Evolutionary conservation across 2,329 filamentous ascomycete genomes (phyloP).

Genomic region (Microdochium nivale): DNA sequence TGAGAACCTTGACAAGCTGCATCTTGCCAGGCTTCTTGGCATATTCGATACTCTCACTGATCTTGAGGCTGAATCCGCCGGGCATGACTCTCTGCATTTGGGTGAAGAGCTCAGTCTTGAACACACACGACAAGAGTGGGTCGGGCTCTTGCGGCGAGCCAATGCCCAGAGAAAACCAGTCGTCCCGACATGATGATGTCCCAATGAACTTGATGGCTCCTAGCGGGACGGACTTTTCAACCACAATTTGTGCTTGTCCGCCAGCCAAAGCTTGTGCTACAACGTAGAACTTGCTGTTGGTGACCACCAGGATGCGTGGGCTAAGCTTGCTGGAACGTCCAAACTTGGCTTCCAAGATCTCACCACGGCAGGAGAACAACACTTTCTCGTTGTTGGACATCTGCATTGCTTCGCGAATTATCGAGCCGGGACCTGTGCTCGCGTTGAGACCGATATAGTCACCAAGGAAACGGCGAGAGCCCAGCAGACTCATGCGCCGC

Average conservation of each 20-base stretch:
- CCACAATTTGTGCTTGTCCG: slow-evolving; percentile 68
- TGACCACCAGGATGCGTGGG: slow-evolving; percentile 76
- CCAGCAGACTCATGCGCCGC: slow-evolving; percentile 80
- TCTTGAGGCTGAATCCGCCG: slow-evolving; percentile 72
- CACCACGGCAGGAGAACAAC: slow-evolving; percentile 85
- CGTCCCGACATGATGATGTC: slow-evolving; percentile 73
- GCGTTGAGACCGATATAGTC: slow-evolving; percentile 91
- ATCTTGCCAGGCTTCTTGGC: slow-evolving; percentile 96
- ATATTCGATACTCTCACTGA: slow-evolving; percentile 82
- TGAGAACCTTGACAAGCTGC: slow-evolving; percentile 79
- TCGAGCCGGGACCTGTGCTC: slow-evolving; percentile 66
- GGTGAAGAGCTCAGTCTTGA: slow-evolving; percentile 97
- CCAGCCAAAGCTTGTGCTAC: slow-evolving; percentile 78
- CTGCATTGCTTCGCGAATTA: slow-evolving; percentile 67
- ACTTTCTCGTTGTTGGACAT: slow-evolving; percentile 65
- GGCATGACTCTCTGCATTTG: slow-evolving; percentile 76
- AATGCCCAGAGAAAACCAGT: slow-evolving; percentile 92
- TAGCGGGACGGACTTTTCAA: slow-evolving; percentile 75
- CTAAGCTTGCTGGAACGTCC: slow-evolving; percentile 92
- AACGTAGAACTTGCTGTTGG: slow-evolving; percentile 79
- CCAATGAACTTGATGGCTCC: slow-evolving; percentile 85
- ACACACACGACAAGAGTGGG: slow-evolving; percentile 83
- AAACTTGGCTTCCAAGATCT: slow-evolving; percentile 88
- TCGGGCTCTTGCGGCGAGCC: slow-evolving; percentile 89
- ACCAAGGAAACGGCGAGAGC: slow-evolving; percentile 84